Percentiles rank a stretch among this genome's conserved stretches.
phyloP scores from a whole-genome alignment of 805 yeast species.

The Ogataea pignaliae region DNA sequence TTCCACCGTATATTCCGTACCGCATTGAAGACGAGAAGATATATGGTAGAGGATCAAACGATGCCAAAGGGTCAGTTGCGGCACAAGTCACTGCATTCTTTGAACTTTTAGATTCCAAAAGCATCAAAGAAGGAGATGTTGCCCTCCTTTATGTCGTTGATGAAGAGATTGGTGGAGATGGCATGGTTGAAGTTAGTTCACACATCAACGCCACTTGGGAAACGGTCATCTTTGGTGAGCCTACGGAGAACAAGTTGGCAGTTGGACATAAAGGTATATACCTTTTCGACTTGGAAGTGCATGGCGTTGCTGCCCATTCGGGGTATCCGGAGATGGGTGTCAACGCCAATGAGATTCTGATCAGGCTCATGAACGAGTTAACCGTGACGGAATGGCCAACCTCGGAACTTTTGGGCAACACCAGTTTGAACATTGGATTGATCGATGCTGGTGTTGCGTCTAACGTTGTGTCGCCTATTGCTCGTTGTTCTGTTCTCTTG shows the following conservation, averaged over 20 bases:
- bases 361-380: constrained; percentile 46
- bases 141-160: constrained; percentile 62
- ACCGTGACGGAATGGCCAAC: constrained; percentile 42
- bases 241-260: constrained; percentile 65
- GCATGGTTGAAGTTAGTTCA: constrained; percentile 47
- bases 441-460: constrained; percentile 61
- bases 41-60: constrained; percentile 64
- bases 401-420: constrained; percentile 50
- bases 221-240: constrained; percentile 67
- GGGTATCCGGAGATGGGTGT: constrained; percentile 70
- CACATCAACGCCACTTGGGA: constrained; percentile 47
- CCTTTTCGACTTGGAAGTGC: constrained; percentile 36
- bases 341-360: constrained; percentile 53
- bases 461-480: constrained; percentile 60
- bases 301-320: constrained; percentile 60
- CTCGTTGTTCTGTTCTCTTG: constrained; percentile 44
- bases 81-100: constrained; percentile 52
- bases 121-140: constrained; percentile 49
- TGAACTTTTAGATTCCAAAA: constrained; percentile 37
- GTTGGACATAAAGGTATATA: constrained; percentile 66
- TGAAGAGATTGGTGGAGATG: constrained; percentile 64
- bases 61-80: constrained; percentile 70
- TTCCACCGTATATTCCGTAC: constrained; percentile 61
- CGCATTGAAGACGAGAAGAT: constrained; percentile 42
- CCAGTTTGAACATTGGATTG: constrained; percentile 58